These are phyloP conservation scores for Xylaria sp. DNA, from an alignment of 2,329 filamentous ascomycete species.

Conservation along the genomic window DNA sequence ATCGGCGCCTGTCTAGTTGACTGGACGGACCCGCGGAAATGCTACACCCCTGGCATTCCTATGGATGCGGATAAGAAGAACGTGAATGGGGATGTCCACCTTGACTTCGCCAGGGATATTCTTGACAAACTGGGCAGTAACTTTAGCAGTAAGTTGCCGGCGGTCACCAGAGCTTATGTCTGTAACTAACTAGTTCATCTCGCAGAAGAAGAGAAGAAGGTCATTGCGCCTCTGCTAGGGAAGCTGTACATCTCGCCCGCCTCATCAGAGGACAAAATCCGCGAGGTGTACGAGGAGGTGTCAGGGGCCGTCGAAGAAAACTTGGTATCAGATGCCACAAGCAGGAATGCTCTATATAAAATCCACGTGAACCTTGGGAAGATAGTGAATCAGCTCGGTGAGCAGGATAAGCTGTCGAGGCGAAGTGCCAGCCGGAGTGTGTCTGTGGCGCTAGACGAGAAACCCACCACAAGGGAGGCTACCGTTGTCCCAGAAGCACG, in stretches of 20 bases:
- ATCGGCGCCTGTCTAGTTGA: conserved; percentile 85
- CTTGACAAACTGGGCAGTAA: conserved; percentile 72
- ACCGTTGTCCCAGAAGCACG: conserved; percentile 45
- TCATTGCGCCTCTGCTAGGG: conserved; percentile 73
- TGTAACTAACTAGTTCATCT: conserved; percentile 11
- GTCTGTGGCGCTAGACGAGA: conserved; percentile 21
- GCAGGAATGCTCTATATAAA: conserved; percentile 68
- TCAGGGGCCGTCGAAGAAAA: conserved; percentile 65
- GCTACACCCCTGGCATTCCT: conserved; percentile 54
- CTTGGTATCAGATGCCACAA: conserved; percentile 61
- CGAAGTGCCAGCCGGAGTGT: conserved; percentile 26
- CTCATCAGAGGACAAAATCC: conserved; percentile 60
- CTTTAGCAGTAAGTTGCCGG: conserved; percentile 62
- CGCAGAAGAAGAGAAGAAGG: conserved; percentile 83
- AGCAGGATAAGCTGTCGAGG: conserved; percentile 35
- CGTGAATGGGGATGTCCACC: conserved; percentile 77
- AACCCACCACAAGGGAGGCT: conserved; percentile 39
- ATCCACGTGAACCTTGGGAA: conserved; percentile 69
- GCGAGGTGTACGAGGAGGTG: conserved; percentile 60
- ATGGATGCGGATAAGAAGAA: conserved; percentile 63
- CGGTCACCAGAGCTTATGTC: neutral
- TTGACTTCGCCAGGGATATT: conserved; percentile 76
- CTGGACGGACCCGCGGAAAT: conserved; percentile 93
- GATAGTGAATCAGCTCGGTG: conserved; percentile 64
- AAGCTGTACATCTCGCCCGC: conserved; percentile 80